Evolutionary conservation across 306 rosid genomes (phyloP).

Genomic region (Sindora glabra): DNA sequence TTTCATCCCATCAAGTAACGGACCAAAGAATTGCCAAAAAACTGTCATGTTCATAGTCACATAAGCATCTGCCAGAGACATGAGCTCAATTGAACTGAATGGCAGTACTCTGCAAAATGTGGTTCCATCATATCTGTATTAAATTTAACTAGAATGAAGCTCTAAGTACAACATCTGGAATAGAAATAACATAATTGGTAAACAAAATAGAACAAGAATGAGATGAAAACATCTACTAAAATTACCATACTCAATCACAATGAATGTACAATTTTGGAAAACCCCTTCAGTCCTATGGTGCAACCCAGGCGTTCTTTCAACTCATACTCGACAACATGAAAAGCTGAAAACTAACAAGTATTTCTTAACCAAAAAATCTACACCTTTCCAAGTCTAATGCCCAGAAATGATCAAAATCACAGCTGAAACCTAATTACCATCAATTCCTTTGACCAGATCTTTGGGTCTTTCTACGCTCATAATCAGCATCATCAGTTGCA

Average conservation of each 20-base stretch:
- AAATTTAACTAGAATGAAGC: background rate
- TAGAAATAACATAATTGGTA: background rate
- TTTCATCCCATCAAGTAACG: too few species aligned
- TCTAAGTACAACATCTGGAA: background rate
- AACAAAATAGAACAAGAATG: background rate
- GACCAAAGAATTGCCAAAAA: too few species aligned
- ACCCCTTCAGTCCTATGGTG: slow-evolving; percentile 15
- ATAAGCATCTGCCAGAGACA: too few species aligned
- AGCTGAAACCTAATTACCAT: slow-evolving; percentile 3
- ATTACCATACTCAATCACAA: background rate
- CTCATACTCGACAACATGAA: slow-evolving; percentile 7
- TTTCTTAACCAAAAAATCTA: slow-evolving; percentile 27
- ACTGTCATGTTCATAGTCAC: too few species aligned
- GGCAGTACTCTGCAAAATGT: background rate
- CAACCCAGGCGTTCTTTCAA: slow-evolving; percentile 10
- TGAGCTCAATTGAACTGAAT: too few species aligned
- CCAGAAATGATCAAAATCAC: slow-evolving; percentile 10
- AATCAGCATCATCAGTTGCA: slow-evolving; percentile 64
- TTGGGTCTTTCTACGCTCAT: slow-evolving; percentile 50
- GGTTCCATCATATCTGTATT: background rate
- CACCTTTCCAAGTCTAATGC: slow-evolving; percentile 26
- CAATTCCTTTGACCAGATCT: slow-evolving; percentile 22
- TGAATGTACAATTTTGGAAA: background rate
- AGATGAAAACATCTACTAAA: slow-evolving; percentile 15
- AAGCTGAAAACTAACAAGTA: slow-evolving; percentile 11